Conservation (phyloP, 208 protist species). For the Naegleria fowleri region DNA sequence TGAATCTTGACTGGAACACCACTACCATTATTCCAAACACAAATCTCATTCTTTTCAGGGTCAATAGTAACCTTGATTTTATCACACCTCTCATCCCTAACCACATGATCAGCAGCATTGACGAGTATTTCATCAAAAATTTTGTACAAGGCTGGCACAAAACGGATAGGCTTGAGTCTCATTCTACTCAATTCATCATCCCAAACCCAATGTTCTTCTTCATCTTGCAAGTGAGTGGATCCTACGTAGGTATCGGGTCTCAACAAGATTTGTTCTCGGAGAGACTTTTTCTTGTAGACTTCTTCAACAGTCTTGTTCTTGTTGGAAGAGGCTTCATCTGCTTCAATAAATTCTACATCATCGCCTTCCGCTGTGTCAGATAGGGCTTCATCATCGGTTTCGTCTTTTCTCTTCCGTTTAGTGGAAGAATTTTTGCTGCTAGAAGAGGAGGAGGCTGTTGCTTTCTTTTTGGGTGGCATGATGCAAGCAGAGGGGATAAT, state of each 20-base stretch:
- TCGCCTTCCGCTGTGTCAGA: not conserved
- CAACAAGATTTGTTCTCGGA: conserved; percentile 95
- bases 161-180: conserved; percentile 83
- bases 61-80: conserved; percentile 91
- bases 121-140: conserved; percentile 99
- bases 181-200: conserved; percentile 79
- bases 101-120: conserved; percentile 99
- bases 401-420: conserved; percentile 11
- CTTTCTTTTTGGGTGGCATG: not conserved
- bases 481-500: no score
- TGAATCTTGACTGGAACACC: conserved; percentile 96
- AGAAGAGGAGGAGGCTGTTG: not conserved
- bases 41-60: conserved; percentile 72
- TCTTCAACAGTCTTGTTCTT: conserved; percentile 68
- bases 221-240: conserved; percentile 71
- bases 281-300: conserved; percentile 93
- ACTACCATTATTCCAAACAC: conserved; percentile 96
- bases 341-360: not conserved
- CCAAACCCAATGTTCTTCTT: conserved; percentile 86
- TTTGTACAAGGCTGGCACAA: conserved; percentile 98
- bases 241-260: conserved; percentile 99
- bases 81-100: conserved; percentile 84
- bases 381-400: not conserved
- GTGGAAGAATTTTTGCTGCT: not conserved
- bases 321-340: not conserved